A percentile compares a stretch with the other conserved stretches of the same genome.
Evolutionary conservation across 768 basidiomycete genomes (phyloP).

Genomic region (Boletus fagicola): DNA sequence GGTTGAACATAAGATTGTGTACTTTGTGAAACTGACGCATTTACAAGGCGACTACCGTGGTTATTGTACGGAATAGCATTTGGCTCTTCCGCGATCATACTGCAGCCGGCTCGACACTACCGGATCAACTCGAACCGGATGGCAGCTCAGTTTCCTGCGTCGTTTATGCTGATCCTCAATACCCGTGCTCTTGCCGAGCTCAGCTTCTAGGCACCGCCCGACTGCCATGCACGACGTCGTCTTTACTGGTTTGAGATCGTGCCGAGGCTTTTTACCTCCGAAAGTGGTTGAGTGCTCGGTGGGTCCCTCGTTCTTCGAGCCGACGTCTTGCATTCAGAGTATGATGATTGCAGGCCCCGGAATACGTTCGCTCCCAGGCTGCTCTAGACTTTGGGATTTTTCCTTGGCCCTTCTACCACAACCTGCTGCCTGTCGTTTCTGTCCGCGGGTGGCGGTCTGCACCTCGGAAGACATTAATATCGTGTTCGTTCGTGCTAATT

Average conservation of each 20-base stretch:
- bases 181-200: background rate
- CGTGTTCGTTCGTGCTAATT: background rate
- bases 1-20: background rate
- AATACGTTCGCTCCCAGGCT: background rate
- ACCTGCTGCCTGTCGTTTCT: background rate
- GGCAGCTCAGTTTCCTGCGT: constrained; percentile 1
- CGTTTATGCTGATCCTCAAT: constrained; percentile 7
- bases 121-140: background rate
- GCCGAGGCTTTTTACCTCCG: background rate
- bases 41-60: background rate
- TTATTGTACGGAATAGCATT: background rate
- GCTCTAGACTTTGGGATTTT: constrained; percentile 2
- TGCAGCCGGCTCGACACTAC: background rate
- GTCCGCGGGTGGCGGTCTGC: constrained; percentile 9
- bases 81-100: background rate
- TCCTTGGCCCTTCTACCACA: constrained; percentile 14
- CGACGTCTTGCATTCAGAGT: background rate
- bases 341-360: constrained; percentile 3
- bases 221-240: background rate
- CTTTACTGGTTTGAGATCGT: constrained; percentile 1
- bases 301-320: background rate
- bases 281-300: background rate
- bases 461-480: background rate
- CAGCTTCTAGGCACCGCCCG: background rate
- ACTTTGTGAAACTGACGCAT: background rate